These are phyloP conservation scores for Dactylellina cionopaga DNA, from an alignment of 2,329 filamentous ascomycete genomes.

Conservation along the genomic window DNA sequence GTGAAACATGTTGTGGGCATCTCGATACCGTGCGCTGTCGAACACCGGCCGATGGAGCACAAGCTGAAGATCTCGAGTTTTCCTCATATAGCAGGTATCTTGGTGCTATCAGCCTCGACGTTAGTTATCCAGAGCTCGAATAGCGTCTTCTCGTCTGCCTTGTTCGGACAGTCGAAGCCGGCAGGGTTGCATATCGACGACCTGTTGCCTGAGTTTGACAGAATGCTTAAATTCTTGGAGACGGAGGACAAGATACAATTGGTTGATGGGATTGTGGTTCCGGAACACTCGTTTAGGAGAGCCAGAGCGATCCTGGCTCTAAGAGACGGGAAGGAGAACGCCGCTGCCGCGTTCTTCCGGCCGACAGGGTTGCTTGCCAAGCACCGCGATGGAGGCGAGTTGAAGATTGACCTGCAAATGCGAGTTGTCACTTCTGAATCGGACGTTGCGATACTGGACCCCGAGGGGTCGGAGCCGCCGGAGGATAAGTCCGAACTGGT, in stretches of 20 bases:
- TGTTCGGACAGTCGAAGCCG: slow-evolving; percentile 88
- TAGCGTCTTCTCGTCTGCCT: slow-evolving; percentile 87
- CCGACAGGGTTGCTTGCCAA: slow-evolving; percentile 85
- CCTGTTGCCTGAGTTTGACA: slow-evolving; percentile 87
- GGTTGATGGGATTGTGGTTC: slow-evolving; percentile 93
- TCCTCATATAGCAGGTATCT: slow-evolving; percentile 95
- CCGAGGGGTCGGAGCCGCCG: slow-evolving; percentile 66
- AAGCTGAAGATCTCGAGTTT: slow-evolving; percentile 90
- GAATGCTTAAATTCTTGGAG: slow-evolving; percentile 79
- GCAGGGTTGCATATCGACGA: slow-evolving; percentile 82
- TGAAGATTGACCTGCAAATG: slow-evolving; percentile 96
- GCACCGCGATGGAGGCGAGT: slow-evolving; percentile 88
- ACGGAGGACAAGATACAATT: slow-evolving; percentile 86
- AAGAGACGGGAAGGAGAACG: slow-evolving; percentile 81
- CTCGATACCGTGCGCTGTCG: slow-evolving; percentile 84
- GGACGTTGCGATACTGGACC: slow-evolving; percentile 71
- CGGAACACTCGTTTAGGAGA: slow-evolving; percentile 92
- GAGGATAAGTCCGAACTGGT: slow-evolving; percentile 78
- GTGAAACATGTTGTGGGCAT: slow-evolving; percentile 79
- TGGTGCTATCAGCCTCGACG: slow-evolving; percentile 83
- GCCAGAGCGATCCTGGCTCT: slow-evolving; percentile 85
- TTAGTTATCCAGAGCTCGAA: slow-evolving; percentile 91
- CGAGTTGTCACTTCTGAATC: slow-evolving; percentile 88
- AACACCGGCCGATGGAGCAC: slow-evolving; percentile 74
- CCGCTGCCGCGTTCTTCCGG: slow-evolving; percentile 78